These are phyloP conservation scores for Penicillium sumatraense DNA, from an alignment of 2,329 filamentous ascomycete genomes.

Conservation along the genomic window DNA sequence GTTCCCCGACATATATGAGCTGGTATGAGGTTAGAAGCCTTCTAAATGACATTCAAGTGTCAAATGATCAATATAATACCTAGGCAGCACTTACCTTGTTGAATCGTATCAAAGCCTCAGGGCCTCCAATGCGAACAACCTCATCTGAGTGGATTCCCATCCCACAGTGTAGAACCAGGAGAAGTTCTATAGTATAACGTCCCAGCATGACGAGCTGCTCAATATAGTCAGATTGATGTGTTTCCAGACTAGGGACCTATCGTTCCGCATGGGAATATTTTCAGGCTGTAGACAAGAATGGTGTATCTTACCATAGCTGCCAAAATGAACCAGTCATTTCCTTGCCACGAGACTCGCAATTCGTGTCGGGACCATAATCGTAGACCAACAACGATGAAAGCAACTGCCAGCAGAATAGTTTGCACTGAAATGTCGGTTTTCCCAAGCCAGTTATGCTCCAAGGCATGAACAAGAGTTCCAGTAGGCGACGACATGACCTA, in stretches of 20 bases:
- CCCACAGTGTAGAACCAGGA: conserved; percentile 21
- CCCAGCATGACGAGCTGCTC: conserved; percentile 20
- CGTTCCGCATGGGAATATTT: no score
- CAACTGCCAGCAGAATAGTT: conserved; percentile 17
- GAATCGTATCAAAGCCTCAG: conserved; percentile 13
- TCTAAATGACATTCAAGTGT: not conserved
- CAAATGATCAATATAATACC: no score
- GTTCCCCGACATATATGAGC: conserved; percentile 22
- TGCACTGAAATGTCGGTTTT: conserved; percentile 25
- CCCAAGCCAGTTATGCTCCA: conserved; percentile 26
- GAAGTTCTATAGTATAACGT: conserved; percentile 25
- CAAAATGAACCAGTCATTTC: conserved; percentile 25
- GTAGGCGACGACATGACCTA: conserved; percentile 14
- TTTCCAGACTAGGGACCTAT: no score
- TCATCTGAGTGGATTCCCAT: conserved; percentile 23
- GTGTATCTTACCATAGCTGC: conserved; percentile 15
- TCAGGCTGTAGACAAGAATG: not conserved
- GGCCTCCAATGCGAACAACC: conserved; percentile 12
- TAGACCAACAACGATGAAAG: conserved; percentile 17
- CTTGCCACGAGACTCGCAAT: conserved; percentile 10
- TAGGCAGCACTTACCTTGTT: conserved; percentile 16
- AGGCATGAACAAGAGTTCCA: conserved; percentile 15
- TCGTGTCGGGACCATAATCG: conserved; percentile 24
- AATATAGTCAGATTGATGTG: not conserved
- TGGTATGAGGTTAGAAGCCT: conserved; percentile 9